Conservation (phyloP, 179 eudicot species). For the Carnegiea gigantea region DNA sequence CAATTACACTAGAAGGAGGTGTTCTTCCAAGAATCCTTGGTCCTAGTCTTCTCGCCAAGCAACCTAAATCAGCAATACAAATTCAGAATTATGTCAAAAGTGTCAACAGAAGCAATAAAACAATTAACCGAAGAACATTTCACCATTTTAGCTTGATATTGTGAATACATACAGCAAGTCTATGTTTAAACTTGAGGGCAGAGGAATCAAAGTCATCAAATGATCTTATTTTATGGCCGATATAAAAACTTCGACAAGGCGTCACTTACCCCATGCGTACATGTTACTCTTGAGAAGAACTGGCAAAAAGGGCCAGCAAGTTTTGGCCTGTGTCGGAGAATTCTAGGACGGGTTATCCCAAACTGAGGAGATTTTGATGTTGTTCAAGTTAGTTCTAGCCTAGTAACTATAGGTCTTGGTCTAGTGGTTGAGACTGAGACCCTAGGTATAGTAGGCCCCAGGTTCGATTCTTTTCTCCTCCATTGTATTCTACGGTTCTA, state of each 20-base stretch:
- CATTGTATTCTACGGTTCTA: too few species aligned
- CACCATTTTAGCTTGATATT: neutral
- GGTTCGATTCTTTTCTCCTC: too few species aligned
- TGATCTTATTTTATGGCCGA: neutral
- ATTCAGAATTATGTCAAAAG: conserved; percentile 5
- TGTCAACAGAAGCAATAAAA: neutral
- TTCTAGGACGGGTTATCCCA: neutral
- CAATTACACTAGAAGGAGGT: conserved; percentile 52
- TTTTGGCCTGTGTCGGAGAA: neutral
- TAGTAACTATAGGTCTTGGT: too few species aligned
- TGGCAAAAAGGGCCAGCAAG: neutral
- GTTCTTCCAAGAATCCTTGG: conserved; percentile 60
- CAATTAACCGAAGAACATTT: neutral
- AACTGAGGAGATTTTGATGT: too few species aligned
- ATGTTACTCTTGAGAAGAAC: too few species aligned
- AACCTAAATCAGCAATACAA: conserved; percentile 43
- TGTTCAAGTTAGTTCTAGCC: too few species aligned
- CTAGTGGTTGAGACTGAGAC: too few species aligned
- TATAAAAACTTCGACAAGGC: neutral
- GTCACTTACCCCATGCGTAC: neutral
- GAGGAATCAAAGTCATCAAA: neutral
- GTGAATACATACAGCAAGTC: neutral
- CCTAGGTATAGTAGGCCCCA: too few species aligned
- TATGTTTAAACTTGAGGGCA: neutral
- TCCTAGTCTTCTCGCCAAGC: conserved; percentile 72